phyloP scores from a whole-genome alignment of 1,284 basidiomycete species.

The Xanthoconium separans region DNA sequence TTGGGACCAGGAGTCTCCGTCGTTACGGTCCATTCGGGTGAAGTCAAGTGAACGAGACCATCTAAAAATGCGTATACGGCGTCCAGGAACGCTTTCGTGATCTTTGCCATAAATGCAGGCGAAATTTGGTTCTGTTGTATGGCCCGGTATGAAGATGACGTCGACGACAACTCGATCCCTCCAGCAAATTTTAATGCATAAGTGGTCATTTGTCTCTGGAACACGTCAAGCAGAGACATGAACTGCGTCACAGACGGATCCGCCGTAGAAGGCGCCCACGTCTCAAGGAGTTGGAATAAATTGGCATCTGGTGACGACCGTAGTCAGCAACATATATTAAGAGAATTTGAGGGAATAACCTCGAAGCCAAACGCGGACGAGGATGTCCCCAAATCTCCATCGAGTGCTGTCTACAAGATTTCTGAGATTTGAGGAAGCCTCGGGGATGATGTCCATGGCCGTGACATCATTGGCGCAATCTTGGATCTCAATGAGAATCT shows the following conservation, averaged over 20 bases:
- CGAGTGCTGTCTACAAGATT: conserved; percentile 78
- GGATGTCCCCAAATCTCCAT: conserved; percentile 87
- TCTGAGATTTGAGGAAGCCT: conserved; percentile 67
- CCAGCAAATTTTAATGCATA: conserved; percentile 84
- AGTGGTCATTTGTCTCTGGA: conserved; percentile 82
- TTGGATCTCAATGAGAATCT: conserved; percentile 79
- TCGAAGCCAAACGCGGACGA: conserved; percentile 80
- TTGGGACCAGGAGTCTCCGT: conserved; percentile 28
- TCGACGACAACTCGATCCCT: conserved; percentile 60
- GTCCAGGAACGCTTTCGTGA: conserved; percentile 88
- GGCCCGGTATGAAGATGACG: conserved; percentile 42
- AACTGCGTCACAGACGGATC: conserved; percentile 64
- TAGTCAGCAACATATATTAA: conserved; percentile 3
- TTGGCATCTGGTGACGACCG: conserved; percentile 69
- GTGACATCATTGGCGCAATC: conserved; percentile 85
- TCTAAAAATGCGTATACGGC: conserved; percentile 88
- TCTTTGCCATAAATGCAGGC: conserved; percentile 62
- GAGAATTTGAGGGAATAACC: conserved; percentile 45
- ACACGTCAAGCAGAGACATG: conserved; percentile 75
- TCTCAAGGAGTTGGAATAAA: conserved; percentile 83
- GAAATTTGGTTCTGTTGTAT: conserved; percentile 60
- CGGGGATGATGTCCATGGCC: conserved; percentile 77
- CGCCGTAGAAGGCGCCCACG: conserved; percentile 68
- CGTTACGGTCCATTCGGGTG: conserved; percentile 61
- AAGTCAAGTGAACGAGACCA: conserved; percentile 83